Percentiles rank a stretch among this genome's conserved stretches.
phyloP scores from a whole-genome alignment of 345 rosid species.

The Cardiospermum halicacabum region DNA sequence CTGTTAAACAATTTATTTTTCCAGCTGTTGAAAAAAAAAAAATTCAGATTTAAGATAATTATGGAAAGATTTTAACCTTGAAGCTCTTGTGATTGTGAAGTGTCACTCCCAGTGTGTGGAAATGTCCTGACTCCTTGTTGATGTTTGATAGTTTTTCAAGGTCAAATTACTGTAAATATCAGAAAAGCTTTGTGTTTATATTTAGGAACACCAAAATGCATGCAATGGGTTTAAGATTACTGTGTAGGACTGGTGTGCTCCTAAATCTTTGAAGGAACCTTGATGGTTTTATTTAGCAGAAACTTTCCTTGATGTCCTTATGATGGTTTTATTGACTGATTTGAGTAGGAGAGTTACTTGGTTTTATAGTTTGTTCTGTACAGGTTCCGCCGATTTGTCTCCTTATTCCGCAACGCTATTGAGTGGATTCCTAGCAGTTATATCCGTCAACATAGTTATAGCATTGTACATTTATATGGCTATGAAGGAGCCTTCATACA shows the following conservation, averaged over 20 bases:
- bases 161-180: background rate
- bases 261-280: background rate
- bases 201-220: background rate
- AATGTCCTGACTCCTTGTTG: background rate
- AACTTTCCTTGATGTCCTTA: too few species aligned
- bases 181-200: too few species aligned
- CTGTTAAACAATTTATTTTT: background rate
- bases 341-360: background rate
- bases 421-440: conserved; percentile 84
- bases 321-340: background rate
- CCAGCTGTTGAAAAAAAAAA: background rate
- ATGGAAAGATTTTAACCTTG: background rate
- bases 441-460: conserved; percentile 80
- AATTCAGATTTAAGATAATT: background rate
- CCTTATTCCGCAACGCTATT: conserved; percentile 63
- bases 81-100: background rate
- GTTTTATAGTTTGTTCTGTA: conserved; percentile 12
- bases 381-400: conserved; percentile 63
- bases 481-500: conserved; percentile 74
- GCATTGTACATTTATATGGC: conserved; percentile 84
- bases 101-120: background rate
- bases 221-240: background rate
- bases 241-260: background rate
- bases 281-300: too few species aligned
- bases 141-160: background rate